Conservation (phyloP, 306 rosid species). For the Quercus cerris region DNA sequence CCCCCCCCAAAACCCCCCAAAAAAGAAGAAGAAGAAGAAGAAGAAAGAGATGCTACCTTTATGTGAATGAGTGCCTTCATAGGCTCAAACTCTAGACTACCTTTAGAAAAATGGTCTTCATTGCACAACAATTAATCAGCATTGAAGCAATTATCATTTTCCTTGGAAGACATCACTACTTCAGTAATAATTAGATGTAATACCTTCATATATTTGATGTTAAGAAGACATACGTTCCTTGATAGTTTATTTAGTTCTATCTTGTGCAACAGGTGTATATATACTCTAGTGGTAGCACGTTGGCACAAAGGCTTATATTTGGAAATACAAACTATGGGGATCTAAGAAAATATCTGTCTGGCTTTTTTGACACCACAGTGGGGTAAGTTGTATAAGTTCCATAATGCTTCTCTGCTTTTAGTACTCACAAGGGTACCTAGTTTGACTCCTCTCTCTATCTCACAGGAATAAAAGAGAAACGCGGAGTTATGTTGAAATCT, state of each 20-base stretch:
- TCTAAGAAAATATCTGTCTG: conserved; percentile 77
- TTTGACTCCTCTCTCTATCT: conserved; percentile 15
- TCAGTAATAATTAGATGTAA: not conserved
- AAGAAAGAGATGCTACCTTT: not conserved
- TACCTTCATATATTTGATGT: conserved; percentile 8
- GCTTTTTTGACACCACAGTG: conserved; percentile 85
- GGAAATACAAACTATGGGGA: conserved; percentile 86
- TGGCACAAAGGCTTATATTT: conserved; percentile 90
- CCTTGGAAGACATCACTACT: conserved; percentile 14
- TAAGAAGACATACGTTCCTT: conserved; percentile 15
- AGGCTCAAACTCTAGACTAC: not conserved
- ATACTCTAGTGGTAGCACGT: conserved; percentile 96
- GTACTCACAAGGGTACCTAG: not conserved
- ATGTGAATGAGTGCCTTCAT: not conserved
- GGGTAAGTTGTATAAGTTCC: conserved; percentile 48
- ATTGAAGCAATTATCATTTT: conserved; percentile 1
- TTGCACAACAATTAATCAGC: conserved; percentile 11
- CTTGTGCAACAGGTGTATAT: conserved; percentile 70
- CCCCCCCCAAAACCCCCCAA: too few species aligned
- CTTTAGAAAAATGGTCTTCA: not conserved
- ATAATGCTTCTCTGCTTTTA: conserved; percentile 6
- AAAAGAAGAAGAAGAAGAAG: not conserved
- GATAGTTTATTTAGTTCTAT: conserved; percentile 2
- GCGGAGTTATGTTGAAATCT: conserved; percentile 67
- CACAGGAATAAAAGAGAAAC: conserved; percentile 84